Base-by-base conservation (phyloP, 1,284 basidiomycete species). In the Trametes pubescens region DNA sequence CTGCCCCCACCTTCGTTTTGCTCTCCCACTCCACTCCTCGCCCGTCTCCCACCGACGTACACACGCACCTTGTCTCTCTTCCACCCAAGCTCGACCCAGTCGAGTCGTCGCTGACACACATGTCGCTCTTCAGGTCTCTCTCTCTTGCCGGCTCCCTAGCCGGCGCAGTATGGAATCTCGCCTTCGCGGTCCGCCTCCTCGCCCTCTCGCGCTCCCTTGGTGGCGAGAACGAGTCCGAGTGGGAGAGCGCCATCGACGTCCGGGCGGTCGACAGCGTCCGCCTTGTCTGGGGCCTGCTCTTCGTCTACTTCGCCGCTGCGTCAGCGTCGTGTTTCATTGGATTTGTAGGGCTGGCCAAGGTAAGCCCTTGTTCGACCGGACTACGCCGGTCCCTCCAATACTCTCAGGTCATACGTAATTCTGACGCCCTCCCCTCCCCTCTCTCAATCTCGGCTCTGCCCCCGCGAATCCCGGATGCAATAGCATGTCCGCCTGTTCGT, bases 181-280 rank as follows among this genome's bases (percentile, higher is more conserved):
- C 78, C 21, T 78, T 89, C 69, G 84, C 88, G 22, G 69, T 81
- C 29, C 85, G 88, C 65, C 80, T 90, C 62, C 78, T 87, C 43
- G 76, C 84, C 57, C 74, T 83, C 29, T 91, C 84, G 82, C 80
- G 81, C 58, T 84, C 86, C n/a, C 79, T 89, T 71, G 84, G 82
- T 69, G 88, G 86, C 84, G 89, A 91, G 66, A 81, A 84, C 26
- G 87, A 88, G 70, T 86, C 82, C 69, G 90, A 92, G 71, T 92
- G 89, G 89, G 90, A 92, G 74, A 81, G 83, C 22, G 81, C 84
- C 2, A 76, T 80, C 24, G 85, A 87, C 74, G 81, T 80, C 22
- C 86, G 88, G 82, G 80, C 81, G 53, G 78, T 85, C 62, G 86
- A 91, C 68, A 84, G 84, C 51, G 78, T 90, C 57, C 84, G 86